Percentiles rank a stretch among this genome's conserved stretches.
These are phyloP conservation scores for Avena eriantha DNA, from an alignment of 176 grass and related monocot genomes.

Conservation along the genomic window DNA sequence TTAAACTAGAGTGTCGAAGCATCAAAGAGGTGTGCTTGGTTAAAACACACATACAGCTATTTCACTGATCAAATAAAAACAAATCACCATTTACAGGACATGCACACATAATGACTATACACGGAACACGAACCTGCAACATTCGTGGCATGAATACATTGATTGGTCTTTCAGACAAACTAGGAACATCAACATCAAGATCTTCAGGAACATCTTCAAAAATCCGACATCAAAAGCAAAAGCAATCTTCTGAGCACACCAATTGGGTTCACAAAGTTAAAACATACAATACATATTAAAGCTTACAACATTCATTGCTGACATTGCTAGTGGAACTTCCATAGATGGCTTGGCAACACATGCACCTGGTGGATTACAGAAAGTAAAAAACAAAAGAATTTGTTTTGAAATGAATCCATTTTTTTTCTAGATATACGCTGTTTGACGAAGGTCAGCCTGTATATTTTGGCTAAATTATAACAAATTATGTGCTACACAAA, in stretches of 20 bases:
- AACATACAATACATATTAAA: neutral
- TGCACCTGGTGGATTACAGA: no score
- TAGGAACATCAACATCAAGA: no score
- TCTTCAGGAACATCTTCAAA: no score
- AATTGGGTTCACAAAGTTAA: no score
- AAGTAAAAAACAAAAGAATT: no score
- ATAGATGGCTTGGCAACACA: neutral
- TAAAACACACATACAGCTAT: constrained; percentile 11
- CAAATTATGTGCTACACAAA: neutral
- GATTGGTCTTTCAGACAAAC: no score
- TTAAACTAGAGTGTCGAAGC: neutral
- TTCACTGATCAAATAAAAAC: neutral
- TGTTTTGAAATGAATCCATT: neutral
- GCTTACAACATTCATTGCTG: neutral
- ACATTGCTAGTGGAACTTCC: constrained; percentile 20
- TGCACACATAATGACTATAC: no score
- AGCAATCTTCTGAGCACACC: no score
- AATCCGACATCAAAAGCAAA: no score
- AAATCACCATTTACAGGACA: constrained; percentile 18
- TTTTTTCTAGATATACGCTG: neutral
- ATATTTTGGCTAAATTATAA: neutral
- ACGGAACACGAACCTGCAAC: no score
- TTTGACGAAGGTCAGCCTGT: neutral
- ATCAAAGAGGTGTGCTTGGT: neutral
- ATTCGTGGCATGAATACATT: no score